Conservation (phyloP, 2,329 filamentous ascomycete species). For the Fusarium sp. region DNA sequence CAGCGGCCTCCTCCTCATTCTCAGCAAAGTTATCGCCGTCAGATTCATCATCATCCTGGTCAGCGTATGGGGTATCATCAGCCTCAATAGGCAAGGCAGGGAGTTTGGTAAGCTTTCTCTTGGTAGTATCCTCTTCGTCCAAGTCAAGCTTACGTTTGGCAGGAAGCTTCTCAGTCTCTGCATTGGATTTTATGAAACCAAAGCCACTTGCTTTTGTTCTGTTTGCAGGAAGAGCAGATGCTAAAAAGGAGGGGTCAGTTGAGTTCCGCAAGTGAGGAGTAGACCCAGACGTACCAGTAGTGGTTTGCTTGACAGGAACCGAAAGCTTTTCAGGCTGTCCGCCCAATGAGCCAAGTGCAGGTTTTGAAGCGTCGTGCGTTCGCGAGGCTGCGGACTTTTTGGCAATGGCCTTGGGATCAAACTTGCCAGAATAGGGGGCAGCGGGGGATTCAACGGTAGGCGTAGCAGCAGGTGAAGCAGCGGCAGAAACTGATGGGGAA, state of each 20-base stretch:
- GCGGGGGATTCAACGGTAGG: constrained; percentile 63
- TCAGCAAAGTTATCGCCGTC: constrained; percentile 81
- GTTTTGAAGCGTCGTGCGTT: constrained; percentile 63
- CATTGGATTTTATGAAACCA: constrained; percentile 76
- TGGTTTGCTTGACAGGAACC: constrained; percentile 48
- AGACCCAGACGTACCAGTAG: constrained; percentile 50
- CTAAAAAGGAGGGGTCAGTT: constrained; percentile 48
- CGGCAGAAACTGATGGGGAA: constrained; percentile 64
- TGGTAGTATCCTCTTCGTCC: constrained; percentile 86
- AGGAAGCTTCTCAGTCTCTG: constrained; percentile 73
- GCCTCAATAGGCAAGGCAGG: constrained; percentile 78
- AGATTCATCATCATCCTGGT: constrained; percentile 76
- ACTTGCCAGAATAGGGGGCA: constrained; percentile 78
- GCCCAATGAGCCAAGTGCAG: constrained; percentile 60
- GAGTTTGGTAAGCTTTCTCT: constrained; percentile 91
- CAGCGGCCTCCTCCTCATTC: constrained; percentile 88
- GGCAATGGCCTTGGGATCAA: constrained; percentile 86
- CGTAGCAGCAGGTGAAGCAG: constrained; percentile 61
- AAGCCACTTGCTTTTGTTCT: constrained; percentile 84
- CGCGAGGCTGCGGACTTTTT: constrained; percentile 77
- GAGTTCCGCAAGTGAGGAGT: neutral
- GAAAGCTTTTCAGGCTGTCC: constrained; percentile 52
- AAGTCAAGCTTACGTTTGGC: constrained; percentile 83
- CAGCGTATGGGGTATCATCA: constrained; percentile 69
- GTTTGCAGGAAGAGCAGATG: constrained; percentile 71